Evolutionary conservation across 1,284 basidiomycete genomes (phyloP).

Genomic region (Puccinia hordei): DNA sequence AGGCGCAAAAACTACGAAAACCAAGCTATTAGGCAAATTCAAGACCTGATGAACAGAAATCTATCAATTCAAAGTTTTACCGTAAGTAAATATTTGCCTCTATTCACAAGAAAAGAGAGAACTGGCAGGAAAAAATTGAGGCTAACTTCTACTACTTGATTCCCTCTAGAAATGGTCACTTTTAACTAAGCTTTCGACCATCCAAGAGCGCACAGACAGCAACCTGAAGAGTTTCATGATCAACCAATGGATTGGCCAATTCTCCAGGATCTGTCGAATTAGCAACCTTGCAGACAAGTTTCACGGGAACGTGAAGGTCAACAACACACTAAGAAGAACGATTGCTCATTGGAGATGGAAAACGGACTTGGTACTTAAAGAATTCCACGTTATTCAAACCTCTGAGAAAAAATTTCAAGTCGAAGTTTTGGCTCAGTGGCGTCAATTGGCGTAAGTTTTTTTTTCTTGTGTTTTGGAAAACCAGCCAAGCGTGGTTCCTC

Average conservation of each 20-base stretch:
- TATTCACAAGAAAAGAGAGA: background rate
- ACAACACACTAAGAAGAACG: background rate
- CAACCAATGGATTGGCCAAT: conserved; percentile 12
- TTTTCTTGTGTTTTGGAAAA: background rate
- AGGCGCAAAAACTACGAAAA: conserved; percentile 14
- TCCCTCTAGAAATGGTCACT: conserved; percentile 22
- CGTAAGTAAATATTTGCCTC: background rate
- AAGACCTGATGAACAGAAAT: conserved; percentile 2
- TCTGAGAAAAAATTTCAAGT: background rate
- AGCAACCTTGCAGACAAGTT: background rate
- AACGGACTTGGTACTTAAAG: conserved; percentile 15
- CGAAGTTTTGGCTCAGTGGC: conserved; percentile 14
- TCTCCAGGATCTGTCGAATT: conserved; percentile 11
- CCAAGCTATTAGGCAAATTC: conserved; percentile 1
- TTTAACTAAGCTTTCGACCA: conserved; percentile 1
- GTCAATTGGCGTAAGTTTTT: conserved; percentile 34
- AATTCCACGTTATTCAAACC: background rate
- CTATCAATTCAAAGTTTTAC: background rate
- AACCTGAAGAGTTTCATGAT: background rate
- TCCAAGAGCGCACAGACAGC: background rate
- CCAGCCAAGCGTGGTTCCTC: background rate
- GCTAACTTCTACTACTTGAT: background rate
- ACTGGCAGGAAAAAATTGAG: background rate
- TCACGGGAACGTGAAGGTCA: conserved; percentile 1
- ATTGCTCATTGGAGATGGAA: conserved; percentile 30